Evolutionary conservation across 768 basidiomycete species (phyloP).

Genomic region (Lentinula guzmanii): DNA sequence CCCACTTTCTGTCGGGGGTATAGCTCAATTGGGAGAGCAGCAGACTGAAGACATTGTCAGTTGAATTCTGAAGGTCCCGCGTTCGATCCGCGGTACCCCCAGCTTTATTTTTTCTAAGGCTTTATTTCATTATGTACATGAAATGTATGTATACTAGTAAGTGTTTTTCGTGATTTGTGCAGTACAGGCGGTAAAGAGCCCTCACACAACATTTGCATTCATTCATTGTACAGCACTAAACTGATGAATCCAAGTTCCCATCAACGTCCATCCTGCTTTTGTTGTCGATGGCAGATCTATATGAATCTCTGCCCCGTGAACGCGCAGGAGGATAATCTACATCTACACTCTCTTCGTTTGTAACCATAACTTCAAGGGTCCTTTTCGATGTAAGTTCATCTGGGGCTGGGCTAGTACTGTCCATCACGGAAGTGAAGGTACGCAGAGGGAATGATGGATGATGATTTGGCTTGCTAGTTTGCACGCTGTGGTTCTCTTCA

Average conservation of each 20-base stretch:
- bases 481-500: not conserved
- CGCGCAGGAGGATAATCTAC: not conserved
- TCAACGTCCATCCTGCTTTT: not conserved
- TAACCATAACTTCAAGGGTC: not conserved
- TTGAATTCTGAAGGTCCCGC: not conserved
- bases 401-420: not conserved
- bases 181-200: too few relatives aligned
- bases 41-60: not conserved
- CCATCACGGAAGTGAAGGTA: not conserved
- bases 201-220: too few relatives aligned
- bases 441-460: not conserved
- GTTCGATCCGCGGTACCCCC: not conserved
- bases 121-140: too few relatives aligned
- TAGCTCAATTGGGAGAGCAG: not conserved
- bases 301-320: not conserved
- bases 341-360: not conserved
- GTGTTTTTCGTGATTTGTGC: too few relatives aligned
- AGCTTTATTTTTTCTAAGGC: too few relatives aligned
- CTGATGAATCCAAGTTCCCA: not conserved
- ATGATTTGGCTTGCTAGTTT: not conserved
- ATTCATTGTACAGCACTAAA: not conserved
- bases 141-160: too few relatives aligned
- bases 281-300: not conserved
- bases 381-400: not conserved
- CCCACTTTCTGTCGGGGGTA: not conserved